Evolutionary conservation across 768 basidiomycete genomes (phyloP).

Genomic region (Serendipita vermifera): DNA sequence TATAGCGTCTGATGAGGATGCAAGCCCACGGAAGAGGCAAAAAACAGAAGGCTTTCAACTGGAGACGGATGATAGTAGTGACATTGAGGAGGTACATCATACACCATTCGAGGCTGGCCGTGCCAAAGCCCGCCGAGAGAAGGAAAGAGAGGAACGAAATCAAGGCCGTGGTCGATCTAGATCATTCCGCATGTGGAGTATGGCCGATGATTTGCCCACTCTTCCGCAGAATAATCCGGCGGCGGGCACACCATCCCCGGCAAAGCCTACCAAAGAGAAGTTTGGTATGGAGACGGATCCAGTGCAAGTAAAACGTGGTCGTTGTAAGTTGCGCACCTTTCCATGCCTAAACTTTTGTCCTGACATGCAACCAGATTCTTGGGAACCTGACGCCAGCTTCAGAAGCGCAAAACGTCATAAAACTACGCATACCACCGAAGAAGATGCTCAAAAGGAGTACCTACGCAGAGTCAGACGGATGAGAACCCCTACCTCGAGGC

Average conservation of each 20-base stretch:
- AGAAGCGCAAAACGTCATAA: neutral
- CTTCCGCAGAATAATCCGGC: too few relatives aligned
- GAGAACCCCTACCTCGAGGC: too few relatives aligned
- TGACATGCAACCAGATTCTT: neutral
- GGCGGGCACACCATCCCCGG: too few relatives aligned
- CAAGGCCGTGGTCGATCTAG: neutral
- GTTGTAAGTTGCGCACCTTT: neutral
- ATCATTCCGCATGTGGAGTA: neutral
- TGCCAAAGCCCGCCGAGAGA: neutral
- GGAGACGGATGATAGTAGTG: neutral
- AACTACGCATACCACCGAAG: too few relatives aligned
- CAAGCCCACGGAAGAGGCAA: neutral
- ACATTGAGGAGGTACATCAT: neutral
- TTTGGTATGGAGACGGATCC: conserved; percentile 3
- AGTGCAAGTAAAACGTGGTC: neutral
- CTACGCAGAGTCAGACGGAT: too few relatives aligned
- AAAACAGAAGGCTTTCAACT: neutral
- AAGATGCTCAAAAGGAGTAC: too few relatives aligned
- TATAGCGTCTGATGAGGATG: neutral
- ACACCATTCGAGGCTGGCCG: neutral
- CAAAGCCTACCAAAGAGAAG: neutral
- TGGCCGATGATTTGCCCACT: conserved; percentile 3
- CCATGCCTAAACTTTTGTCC: too few relatives aligned
- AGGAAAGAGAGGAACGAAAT: neutral
- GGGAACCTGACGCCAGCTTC: neutral